Evolutionary conservation across 257 asterid species (phyloP).

Genomic region (Penstemon barbatus): DNA sequence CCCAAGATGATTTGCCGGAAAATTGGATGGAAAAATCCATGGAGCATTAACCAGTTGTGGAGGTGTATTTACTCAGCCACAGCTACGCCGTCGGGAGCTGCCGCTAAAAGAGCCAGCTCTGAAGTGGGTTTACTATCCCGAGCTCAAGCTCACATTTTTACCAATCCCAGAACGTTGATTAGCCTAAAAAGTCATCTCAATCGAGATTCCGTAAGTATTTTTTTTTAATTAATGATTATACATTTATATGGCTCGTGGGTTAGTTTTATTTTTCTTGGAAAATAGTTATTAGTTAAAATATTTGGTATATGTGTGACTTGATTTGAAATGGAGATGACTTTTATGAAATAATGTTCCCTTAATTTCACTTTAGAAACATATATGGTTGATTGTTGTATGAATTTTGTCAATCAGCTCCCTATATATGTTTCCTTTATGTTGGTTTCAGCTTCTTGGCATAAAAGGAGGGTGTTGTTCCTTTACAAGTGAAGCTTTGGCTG

Average conservation of each 20-base stretch:
- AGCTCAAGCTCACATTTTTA: constrained; percentile 33
- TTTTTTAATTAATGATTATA: background rate
- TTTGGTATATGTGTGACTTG: background rate
- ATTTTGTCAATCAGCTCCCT: background rate
- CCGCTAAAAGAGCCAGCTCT: constrained; percentile 15
- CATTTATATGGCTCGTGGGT: background rate
- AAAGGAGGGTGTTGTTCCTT: constrained; percentile 35
- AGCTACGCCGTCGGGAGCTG: constrained; percentile 35
- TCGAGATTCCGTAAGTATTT: constrained; percentile 36
- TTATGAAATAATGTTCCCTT: background rate
- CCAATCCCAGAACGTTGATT: constrained; percentile 33
- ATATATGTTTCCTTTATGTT: constrained; percentile 13
- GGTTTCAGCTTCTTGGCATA: constrained; percentile 49
- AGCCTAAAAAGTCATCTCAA: constrained; percentile 21
- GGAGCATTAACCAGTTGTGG: constrained; percentile 46
- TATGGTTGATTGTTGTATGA: background rate
- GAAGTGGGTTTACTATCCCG: constrained; percentile 28
- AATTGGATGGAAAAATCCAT: constrained; percentile 38
- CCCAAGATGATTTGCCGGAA: constrained; percentile 57
- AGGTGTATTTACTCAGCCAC: constrained; percentile 43
- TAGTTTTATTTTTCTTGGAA: background rate
- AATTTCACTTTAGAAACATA: background rate
- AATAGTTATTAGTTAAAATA: background rate
- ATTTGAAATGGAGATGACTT: constrained; percentile 2
- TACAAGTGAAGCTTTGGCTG: constrained; percentile 53